These are phyloP conservation scores for Luvunga scandens DNA, from an alignment of 345 rosid species.

Conservation along the genomic window DNA sequence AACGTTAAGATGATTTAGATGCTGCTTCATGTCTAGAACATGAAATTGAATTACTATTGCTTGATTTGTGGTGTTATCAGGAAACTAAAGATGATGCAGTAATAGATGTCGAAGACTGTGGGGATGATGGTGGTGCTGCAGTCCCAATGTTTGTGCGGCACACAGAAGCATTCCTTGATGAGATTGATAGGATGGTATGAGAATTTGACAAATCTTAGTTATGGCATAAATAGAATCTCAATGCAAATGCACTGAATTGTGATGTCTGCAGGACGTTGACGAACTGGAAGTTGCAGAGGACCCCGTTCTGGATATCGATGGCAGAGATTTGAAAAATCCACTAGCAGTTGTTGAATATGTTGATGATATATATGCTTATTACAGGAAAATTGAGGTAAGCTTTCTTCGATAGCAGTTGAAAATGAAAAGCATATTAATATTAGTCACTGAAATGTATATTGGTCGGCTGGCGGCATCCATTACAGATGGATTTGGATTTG, in stretches of 20 bases:
- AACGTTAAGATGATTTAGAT: constrained; percentile 7
- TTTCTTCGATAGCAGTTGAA: neutral
- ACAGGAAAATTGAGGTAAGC: constrained; percentile 76
- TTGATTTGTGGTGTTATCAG: constrained; percentile 38
- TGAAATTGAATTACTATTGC: neutral
- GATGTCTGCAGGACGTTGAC: constrained; percentile 57
- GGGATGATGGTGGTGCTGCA: constrained; percentile 41
- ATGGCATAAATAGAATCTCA: neutral
- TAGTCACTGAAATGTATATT: neutral
- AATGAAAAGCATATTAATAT: neutral
- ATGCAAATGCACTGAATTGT: neutral
- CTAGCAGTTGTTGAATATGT: constrained; percentile 80
- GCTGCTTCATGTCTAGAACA: neutral
- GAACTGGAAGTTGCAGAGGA: constrained; percentile 83
- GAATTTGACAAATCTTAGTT: neutral
- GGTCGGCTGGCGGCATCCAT: no score
- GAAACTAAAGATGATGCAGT: constrained; percentile 44
- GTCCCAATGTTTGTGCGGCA: constrained; percentile 86
- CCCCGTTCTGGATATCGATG: constrained; percentile 64
- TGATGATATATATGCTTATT: constrained; percentile 61
- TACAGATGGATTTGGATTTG: neutral
- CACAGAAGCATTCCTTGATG: constrained; percentile 85
- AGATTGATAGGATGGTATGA: constrained; percentile 81
- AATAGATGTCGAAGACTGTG: constrained; percentile 48
- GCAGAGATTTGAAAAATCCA: constrained; percentile 59